These are phyloP conservation scores for Anthracocystis walkeri DNA, from an alignment of 1,284 basidiomycete genomes.

Conservation along the genomic window DNA sequence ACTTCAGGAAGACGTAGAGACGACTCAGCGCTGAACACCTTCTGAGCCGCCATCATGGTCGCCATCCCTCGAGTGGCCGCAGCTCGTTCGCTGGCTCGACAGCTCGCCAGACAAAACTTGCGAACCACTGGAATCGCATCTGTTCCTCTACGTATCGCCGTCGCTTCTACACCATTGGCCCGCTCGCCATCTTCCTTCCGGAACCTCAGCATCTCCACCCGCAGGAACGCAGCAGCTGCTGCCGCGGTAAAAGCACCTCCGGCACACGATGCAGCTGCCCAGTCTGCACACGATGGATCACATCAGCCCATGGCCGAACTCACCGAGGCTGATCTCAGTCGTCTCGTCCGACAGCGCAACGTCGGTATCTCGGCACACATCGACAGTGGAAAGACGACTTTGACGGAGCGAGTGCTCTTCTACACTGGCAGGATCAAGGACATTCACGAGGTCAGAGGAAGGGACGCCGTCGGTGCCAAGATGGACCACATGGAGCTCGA, in stretches of 20 bases:
- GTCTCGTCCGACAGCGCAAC: slow-evolving; percentile 70
- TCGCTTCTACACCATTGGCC: slow-evolving; percentile 25
- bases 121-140: slow-evolving; percentile 15
- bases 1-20: background rate
- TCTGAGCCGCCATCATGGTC: slow-evolving; percentile 38
- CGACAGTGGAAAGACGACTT: slow-evolving; percentile 97
- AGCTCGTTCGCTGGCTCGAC: slow-evolving; percentile 46
- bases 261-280: slow-evolving; percentile 41
- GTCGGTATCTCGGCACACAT: slow-evolving; percentile 72
- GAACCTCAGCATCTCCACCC: slow-evolving; percentile 29
- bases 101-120: slow-evolving; percentile 40
- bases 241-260: slow-evolving; percentile 29
- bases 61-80: slow-evolving; percentile 40
- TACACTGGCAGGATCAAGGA: slow-evolving; percentile 96
- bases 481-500: slow-evolving; percentile 99
- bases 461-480: slow-evolving; percentile 96
- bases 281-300: slow-evolving; percentile 25
- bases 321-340: slow-evolving; percentile 61
- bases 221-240: slow-evolving; percentile 31
- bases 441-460: slow-evolving; percentile 96
- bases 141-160: slow-evolving; percentile 19
- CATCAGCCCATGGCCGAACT: slow-evolving; percentile 43
- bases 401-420: slow-evolving; percentile 96
- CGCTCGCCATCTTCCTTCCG: slow-evolving; percentile 27
- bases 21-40: background rate